Percentiles rank a stretch among this genome's conserved stretches.
Conservation (phyloP, 1,284 basidiomycete genomes). For the Ceratobasidium sp. region DNA sequence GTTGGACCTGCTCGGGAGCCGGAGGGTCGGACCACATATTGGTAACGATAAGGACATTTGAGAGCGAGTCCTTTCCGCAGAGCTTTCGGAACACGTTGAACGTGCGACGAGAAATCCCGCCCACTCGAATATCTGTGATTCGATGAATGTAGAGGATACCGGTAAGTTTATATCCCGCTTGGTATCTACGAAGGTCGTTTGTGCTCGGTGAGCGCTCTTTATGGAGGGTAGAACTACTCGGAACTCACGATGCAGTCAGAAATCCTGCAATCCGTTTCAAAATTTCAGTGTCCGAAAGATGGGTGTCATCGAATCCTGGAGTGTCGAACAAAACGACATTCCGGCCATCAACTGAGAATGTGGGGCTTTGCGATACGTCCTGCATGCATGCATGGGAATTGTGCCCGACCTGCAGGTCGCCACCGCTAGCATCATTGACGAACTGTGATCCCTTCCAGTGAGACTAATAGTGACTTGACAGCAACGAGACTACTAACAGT, state of each 20-base stretch:
- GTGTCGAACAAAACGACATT: conserved; percentile 22
- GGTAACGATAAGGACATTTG: conserved; percentile 45
- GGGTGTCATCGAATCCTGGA: conserved; percentile 33
- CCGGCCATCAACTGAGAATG: conserved; percentile 10
- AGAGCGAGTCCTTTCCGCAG: conserved; percentile 35
- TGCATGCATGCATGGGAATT: conserved; percentile 2
- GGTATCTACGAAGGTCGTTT: no score
- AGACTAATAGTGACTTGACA: neutral
- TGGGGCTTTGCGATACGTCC: conserved; percentile 1
- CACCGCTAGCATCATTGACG: conserved; percentile 20
- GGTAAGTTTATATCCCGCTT: neutral
- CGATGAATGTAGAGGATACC: conserved; percentile 28
- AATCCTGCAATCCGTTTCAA: conserved; percentile 27
- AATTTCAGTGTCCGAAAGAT: conserved; percentile 31
- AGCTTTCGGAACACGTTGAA: conserved; percentile 46
- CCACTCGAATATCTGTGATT: conserved; percentile 30
- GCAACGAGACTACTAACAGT: neutral
- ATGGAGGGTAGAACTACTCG: neutral
- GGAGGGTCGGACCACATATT: conserved; percentile 44
- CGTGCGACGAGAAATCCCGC: conserved; percentile 42
- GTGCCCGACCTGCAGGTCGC: conserved; percentile 5
- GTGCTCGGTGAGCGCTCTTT: no score
- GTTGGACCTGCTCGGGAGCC: neutral
- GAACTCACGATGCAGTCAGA: conserved; percentile 19
- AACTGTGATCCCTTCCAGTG: neutral